These are phyloP conservation scores for Trichoderma aggressivum DNA, from an alignment of 2,329 filamentous ascomycete species.

Conservation along the genomic window DNA sequence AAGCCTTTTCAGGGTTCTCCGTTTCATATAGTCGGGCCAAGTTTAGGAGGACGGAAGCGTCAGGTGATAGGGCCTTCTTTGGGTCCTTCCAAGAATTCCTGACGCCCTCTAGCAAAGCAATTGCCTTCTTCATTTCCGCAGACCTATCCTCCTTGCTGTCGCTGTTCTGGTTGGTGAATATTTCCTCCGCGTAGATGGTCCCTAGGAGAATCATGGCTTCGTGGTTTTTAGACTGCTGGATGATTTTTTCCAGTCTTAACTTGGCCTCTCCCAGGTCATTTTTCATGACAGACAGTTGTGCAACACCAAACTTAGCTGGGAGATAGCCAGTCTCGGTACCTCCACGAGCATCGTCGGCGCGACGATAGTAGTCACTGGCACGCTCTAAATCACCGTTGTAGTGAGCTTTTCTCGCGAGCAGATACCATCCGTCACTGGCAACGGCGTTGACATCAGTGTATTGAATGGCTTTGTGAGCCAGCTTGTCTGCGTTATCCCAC, in stretches of 20 bases:
- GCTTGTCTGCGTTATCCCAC: slow-evolving; percentile 74
- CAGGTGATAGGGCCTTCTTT: slow-evolving; percentile 76
- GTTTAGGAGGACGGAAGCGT: slow-evolving; percentile 86
- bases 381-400: slow-evolving; percentile 70
- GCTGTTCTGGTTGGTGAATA: slow-evolving; percentile 72
- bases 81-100: slow-evolving; percentile 88
- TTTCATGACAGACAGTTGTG: slow-evolving; percentile 81
- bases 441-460: slow-evolving; percentile 95
- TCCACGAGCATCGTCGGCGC: slow-evolving; percentile 86
- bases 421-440: slow-evolving; percentile 95
- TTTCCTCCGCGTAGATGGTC: slow-evolving; percentile 89
- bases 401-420: slow-evolving; percentile 88
- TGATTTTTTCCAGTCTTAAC: slow-evolving; percentile 88
- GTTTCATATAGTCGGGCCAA: slow-evolving; percentile 86
- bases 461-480: slow-evolving; percentile 91
- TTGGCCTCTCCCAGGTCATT: slow-evolving; percentile 89
- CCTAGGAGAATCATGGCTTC: slow-evolving; percentile 92
- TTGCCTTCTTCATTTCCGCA: slow-evolving; percentile 80
- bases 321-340: slow-evolving; percentile 87
- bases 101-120: slow-evolving; percentile 78
- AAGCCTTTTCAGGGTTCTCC: slow-evolving; percentile 81
- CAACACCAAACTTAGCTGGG: slow-evolving; percentile 90
- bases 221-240: slow-evolving; percentile 75
- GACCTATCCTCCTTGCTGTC: slow-evolving; percentile 83
- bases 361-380: slow-evolving; percentile 81